phyloP scores from a whole-genome alignment of 129 eudicot species.

The Logfia minima region DNA sequence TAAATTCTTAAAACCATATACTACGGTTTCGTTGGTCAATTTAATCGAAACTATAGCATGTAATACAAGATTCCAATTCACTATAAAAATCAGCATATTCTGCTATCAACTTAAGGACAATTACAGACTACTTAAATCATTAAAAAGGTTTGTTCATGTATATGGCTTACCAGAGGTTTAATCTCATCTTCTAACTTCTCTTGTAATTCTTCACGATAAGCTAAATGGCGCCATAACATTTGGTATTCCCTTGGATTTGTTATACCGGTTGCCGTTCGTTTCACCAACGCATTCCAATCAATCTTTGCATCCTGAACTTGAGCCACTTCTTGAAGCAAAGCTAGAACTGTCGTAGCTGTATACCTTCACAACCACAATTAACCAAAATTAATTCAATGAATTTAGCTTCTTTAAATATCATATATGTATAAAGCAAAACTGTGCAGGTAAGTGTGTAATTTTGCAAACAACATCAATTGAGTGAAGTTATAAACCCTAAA shows the following conservation, averaged over 20 bases:
- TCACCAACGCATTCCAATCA: conserved; percentile 75
- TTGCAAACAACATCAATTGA: conserved; percentile 1
- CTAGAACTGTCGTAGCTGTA: conserved; percentile 57
- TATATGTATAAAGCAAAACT: not conserved
- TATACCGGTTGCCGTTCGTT: conserved; percentile 69
- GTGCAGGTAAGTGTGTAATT: not conserved
- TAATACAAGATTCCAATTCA: not conserved
- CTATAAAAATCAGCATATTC: not conserved
- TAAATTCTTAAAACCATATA: not conserved
- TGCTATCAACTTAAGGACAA: not conserved
- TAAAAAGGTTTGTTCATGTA: not conserved
- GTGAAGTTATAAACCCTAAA: conserved; percentile 12
- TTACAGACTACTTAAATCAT: not conserved
- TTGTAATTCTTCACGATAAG: conserved; percentile 55
- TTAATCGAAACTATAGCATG: not conserved
- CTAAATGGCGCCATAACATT: conserved; percentile 91
- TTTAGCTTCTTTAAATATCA: not conserved
- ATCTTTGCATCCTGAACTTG: conserved; percentile 48
- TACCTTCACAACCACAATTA: conserved; percentile 49
- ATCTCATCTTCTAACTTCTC: conserved; percentile 49
- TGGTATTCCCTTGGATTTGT: conserved; percentile 75
- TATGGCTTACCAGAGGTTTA: conserved; percentile 52
- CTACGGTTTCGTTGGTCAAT: not conserved
- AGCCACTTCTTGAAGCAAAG: conserved; percentile 78
- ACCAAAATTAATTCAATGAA: conserved; percentile 4